Percentiles rank a stretch among this genome's conserved stretches.
Evolutionary conservation across 441 rosid genomes (phyloP).

Genomic region (Brassica balearica): DNA sequence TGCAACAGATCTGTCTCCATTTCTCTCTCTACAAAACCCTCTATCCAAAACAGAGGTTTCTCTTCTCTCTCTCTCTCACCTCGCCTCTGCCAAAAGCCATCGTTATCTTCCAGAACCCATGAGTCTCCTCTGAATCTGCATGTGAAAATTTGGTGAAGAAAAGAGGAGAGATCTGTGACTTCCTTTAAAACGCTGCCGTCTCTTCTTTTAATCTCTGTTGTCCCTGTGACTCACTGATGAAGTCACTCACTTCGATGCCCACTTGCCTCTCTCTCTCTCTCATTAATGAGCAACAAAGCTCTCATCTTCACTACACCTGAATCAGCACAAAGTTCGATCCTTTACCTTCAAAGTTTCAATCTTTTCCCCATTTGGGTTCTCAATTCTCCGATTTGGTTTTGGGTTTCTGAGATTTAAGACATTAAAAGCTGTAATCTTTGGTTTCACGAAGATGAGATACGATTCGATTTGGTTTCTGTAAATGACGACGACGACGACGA

Average conservation of each 20-base stretch:
- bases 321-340: conserved; percentile 31
- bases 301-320: conserved; percentile 19
- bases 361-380: conserved; percentile 17
- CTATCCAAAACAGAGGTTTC: conserved; percentile 16
- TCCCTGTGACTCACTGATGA: conserved; percentile 62
- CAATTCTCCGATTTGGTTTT: conserved; percentile 8
- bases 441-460: conserved; percentile 50
- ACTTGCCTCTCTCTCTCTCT: conserved; percentile 29
- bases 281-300: conserved; percentile 35
- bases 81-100: conserved; percentile 28
- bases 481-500: conserved; percentile 70
- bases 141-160: conserved; percentile 72
- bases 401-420: conserved; percentile 21
- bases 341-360: conserved; percentile 34
- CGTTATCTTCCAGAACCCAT: conserved; percentile 52
- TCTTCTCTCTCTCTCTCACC: conserved; percentile 20
- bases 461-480: conserved; percentile 50
- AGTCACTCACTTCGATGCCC: conserved; percentile 38
- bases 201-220: conserved; percentile 44
- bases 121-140: conserved; percentile 57
- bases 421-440: conserved; percentile 18
- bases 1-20: conserved; percentile 46
- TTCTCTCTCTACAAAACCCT: conserved; percentile 24
- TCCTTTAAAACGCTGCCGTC: conserved; percentile 53
- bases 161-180: conserved; percentile 56